Percentiles rank a stretch among this genome's conserved stretches.
phyloP scores from a whole-genome alignment of 371 early-diverging fungal genomes.

The Rhizomucor miehei region DNA sequence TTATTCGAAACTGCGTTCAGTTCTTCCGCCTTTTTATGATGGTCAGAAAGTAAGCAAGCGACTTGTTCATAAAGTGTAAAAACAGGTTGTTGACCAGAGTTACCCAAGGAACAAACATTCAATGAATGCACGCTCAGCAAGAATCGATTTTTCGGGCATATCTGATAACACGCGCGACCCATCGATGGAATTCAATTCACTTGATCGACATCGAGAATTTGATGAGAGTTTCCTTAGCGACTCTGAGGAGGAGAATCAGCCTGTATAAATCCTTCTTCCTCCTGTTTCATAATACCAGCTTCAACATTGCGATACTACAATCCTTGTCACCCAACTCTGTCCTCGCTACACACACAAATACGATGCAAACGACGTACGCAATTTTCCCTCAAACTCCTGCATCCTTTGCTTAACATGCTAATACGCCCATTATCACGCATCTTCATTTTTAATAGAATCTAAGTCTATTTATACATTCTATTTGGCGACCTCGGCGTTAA shows the following conservation, averaged over 20 bases:
- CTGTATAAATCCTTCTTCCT: neutral
- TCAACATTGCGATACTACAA: too few relatives aligned
- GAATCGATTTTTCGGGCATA: slow-evolving; percentile 45
- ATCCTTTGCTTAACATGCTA: too few relatives aligned
- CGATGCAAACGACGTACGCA: neutral
- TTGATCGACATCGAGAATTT: slow-evolving; percentile 33
- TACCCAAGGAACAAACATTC: slow-evolving; percentile 42
- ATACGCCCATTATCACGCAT: neutral
- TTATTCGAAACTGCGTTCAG: slow-evolving; percentile 71
- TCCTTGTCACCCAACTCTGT: too few relatives aligned
- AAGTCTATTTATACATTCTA: slow-evolving; percentile 4
- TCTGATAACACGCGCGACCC: slow-evolving; percentile 26
- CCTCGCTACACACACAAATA: too few relatives aligned
- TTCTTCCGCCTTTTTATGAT: slow-evolving; percentile 66
- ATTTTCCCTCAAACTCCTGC: too few relatives aligned
- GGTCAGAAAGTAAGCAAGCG: slow-evolving; percentile 63
- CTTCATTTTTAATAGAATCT: neutral
- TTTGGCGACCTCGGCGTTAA: slow-evolving; percentile 31
- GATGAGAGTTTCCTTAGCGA: slow-evolving; percentile 40
- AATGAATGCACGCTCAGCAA: slow-evolving; percentile 34
- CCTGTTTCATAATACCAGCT: too few relatives aligned
- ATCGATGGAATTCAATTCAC: slow-evolving; percentile 36
- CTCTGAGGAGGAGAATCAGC: slow-evolving; percentile 34
- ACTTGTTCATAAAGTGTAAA: too few relatives aligned
- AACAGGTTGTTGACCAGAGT: too few relatives aligned